These are phyloP conservation scores for Pulveroboletus sp. DNA, from an alignment of 768 basidiomycete genomes.

Conservation along the genomic window DNA sequence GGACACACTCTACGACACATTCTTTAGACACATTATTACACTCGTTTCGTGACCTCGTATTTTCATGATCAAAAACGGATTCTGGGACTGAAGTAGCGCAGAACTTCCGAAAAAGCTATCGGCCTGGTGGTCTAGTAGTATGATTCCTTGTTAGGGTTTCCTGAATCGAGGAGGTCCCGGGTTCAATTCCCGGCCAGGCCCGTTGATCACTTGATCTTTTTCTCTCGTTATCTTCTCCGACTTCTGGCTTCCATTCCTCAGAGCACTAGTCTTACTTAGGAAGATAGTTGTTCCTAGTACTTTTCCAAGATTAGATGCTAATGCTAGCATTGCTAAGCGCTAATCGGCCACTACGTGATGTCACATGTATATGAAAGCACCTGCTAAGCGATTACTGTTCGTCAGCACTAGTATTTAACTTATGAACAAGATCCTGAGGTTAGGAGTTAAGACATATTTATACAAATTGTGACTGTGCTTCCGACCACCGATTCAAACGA, in stretches of 20 bases:
- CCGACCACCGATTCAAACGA: neutral
- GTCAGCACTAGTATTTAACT: no score
- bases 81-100: neutral
- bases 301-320: no score
- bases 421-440: no score
- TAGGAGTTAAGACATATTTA: neutral
- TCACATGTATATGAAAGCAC: constrained; percentile 4
- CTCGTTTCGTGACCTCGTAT: neutral
- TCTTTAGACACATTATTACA: constrained; percentile 7
- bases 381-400: no score
- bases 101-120: neutral
- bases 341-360: neutral
- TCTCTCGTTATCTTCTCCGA: neutral
- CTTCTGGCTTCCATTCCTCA: neutral
- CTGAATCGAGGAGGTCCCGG: constrained; percentile 71
- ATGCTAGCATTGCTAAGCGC: no score
- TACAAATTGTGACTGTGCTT: neutral
- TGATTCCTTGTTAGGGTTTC: constrained; percentile 60
- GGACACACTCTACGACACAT: constrained; percentile 3
- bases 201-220: constrained; percentile 1
- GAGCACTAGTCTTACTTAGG: neutral
- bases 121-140: constrained; percentile 66
- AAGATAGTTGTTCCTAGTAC: no score
- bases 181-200: constrained; percentile 87
- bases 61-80: no score